Evolutionary conservation across 805 yeast genomes (phyloP).

Genomic region (Candida railenensis): DNA sequence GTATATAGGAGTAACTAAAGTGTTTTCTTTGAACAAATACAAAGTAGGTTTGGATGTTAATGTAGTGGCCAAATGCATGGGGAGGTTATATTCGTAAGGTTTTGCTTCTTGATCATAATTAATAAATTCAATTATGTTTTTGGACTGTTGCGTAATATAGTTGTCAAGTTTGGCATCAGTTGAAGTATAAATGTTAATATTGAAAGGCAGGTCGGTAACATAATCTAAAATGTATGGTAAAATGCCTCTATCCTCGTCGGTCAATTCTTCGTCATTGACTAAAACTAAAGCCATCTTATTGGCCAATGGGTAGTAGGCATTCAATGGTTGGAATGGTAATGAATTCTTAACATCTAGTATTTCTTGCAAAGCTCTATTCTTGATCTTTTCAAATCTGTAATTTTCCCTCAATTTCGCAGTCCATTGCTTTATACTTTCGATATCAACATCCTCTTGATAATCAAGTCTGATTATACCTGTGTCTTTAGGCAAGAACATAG

Average conservation of each 20-base stretch:
- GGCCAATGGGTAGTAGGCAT: conserved; percentile 36
- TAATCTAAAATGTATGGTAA: conserved; percentile 62
- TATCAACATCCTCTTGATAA: conserved; percentile 36
- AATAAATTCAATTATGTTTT: conserved; percentile 40
- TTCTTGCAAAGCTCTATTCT: conserved; percentile 28
- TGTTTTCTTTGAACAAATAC: conserved; percentile 57
- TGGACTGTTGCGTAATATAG: conserved; percentile 37
- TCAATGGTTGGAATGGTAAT: conserved; percentile 31
- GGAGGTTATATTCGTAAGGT: conserved; percentile 38
- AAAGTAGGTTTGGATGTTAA: conserved; percentile 63
- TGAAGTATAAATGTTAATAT: conserved; percentile 53
- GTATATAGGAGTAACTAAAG: conserved; percentile 49
- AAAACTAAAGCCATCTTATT: conserved; percentile 52
- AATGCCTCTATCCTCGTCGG: conserved; percentile 62
- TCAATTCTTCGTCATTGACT: conserved; percentile 47
- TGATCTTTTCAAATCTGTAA: conserved; percentile 35
- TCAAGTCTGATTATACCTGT: conserved; percentile 48
- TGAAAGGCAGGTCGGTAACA: conserved; percentile 54
- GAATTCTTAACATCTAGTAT: conserved; percentile 26
- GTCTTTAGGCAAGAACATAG: conserved; percentile 52
- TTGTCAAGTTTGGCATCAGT: conserved; percentile 43
- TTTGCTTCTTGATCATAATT: conserved; percentile 37
- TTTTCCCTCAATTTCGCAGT: conserved; percentile 48
- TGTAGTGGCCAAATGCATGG: conserved; percentile 49
- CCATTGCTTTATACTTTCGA: conserved; percentile 39